Conservation (phyloP, 2,329 filamentous ascomycete species). For the Fusarium sp. region DNA sequence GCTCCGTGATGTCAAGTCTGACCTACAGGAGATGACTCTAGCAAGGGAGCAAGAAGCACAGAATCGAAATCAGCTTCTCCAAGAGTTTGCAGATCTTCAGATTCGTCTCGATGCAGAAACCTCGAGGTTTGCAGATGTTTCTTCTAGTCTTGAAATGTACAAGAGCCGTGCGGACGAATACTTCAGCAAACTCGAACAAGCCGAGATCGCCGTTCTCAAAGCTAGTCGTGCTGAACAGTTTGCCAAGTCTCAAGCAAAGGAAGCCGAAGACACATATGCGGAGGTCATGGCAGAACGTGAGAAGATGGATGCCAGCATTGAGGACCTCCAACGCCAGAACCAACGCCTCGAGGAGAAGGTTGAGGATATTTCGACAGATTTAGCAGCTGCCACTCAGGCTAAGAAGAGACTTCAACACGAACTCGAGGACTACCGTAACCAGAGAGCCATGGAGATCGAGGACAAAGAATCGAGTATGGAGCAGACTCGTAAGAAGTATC, state of each 20-base stretch:
- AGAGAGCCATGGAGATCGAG: slow-evolving; percentile 94
- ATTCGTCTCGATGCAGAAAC: slow-evolving; percentile 90
- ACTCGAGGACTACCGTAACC: slow-evolving; percentile 95
- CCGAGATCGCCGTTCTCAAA: slow-evolving; percentile 94
- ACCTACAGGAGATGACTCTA: slow-evolving; percentile 80
- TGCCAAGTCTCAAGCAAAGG: slow-evolving; percentile 86
- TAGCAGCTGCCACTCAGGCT: slow-evolving; percentile 83
- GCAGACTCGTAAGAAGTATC: slow-evolving; percentile 97
- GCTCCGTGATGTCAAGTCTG: slow-evolving; percentile 82
- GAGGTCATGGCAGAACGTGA: slow-evolving; percentile 92
- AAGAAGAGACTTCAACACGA: slow-evolving; percentile 97
- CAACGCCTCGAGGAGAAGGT: slow-evolving; percentile 90
- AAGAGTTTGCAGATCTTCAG: slow-evolving; percentile 93
- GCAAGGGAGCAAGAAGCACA: slow-evolving; percentile 86
- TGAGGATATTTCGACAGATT: slow-evolving; percentile 90
- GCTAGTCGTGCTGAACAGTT: slow-evolving; percentile 93
- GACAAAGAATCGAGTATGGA: slow-evolving; percentile 97
- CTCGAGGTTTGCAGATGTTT: slow-evolving; percentile 84
- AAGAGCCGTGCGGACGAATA: slow-evolving; percentile 95
- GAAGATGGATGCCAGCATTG: slow-evolving; percentile 85
- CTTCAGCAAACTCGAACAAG: slow-evolving; percentile 95
- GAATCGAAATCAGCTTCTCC: slow-evolving; percentile 86
- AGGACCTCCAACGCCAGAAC: slow-evolving; percentile 89
- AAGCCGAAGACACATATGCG: slow-evolving; percentile 90
- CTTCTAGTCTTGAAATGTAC: slow-evolving; percentile 85